Percentiles rank a stretch among this genome's conserved stretches.
These are phyloP conservation scores for Talaromyces stipitatus DNA, from an alignment of 495 filamentous ascomycete genomes.

Conservation along the genomic window DNA sequence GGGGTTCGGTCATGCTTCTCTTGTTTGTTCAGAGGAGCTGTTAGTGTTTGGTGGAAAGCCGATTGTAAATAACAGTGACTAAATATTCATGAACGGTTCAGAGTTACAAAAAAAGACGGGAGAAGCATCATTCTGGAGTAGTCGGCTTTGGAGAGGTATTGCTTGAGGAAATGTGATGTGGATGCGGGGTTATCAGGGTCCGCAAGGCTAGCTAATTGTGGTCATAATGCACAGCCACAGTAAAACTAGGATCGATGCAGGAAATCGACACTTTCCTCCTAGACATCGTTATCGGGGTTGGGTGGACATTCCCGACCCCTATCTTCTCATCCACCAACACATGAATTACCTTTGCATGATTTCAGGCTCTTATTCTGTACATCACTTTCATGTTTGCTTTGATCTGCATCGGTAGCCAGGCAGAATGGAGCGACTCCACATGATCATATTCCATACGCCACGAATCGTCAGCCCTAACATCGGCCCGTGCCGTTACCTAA, in stretches of 20 bases:
- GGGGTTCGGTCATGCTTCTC: neutral
- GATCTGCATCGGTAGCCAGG: too few relatives aligned
- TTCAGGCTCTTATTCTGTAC: too few relatives aligned
- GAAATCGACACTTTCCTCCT: too few relatives aligned
- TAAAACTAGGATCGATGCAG: too few relatives aligned
- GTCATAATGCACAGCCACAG: neutral
- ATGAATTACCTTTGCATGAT: too few relatives aligned
- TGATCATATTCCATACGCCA: too few relatives aligned
- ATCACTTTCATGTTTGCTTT: too few relatives aligned
- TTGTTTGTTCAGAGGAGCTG: neutral
- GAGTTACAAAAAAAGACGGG: neutral
- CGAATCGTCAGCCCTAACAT: neutral
- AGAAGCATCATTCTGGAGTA: neutral
- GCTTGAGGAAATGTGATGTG: neutral
- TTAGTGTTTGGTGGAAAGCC: neutral
- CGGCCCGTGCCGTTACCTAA: neutral
- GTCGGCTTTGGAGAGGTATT: neutral
- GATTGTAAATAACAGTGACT: too few relatives aligned
- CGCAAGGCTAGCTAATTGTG: neutral
- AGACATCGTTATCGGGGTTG: too few relatives aligned
- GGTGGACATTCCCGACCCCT: too few relatives aligned
- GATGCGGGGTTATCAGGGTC: neutral
- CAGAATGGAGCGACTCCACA: too few relatives aligned
- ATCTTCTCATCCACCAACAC: too few relatives aligned
- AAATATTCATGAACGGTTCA: neutral